These are phyloP conservation scores for Penicillium decumbens DNA, from an alignment of 2,329 filamentous ascomycete species.

Conservation along the genomic window DNA sequence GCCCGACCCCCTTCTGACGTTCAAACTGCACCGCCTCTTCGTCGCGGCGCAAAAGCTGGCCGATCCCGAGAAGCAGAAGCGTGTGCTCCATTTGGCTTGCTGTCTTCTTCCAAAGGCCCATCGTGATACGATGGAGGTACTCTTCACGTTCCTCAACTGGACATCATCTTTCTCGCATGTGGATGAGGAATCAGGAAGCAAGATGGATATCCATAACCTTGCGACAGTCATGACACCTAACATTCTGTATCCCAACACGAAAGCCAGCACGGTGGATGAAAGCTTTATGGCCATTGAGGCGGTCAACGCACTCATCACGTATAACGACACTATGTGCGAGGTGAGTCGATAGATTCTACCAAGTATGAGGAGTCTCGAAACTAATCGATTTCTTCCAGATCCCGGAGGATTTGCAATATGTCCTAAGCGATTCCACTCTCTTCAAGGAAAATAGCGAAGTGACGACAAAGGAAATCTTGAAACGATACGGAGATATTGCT, in stretches of 20 bases:
- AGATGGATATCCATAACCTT: slow-evolving; percentile 98
- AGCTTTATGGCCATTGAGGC: slow-evolving; percentile 92
- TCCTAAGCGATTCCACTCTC: slow-evolving; percentile 75
- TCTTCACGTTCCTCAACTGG: slow-evolving; percentile 97
- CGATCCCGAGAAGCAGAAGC: slow-evolving; percentile 74
- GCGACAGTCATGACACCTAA: slow-evolving; percentile 97
- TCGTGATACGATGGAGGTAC: slow-evolving; percentile 86
- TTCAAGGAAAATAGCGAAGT: slow-evolving; percentile 80
- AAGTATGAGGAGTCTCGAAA: no score
- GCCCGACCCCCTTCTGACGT: slow-evolving; percentile 88
- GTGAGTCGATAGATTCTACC: slow-evolving; percentile 54
- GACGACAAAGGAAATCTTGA: slow-evolving; percentile 95
- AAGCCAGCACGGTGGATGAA: slow-evolving; percentile 70
- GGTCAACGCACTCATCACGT: slow-evolving; percentile 83
- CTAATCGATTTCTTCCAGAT: slow-evolving; percentile 55
- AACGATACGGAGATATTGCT: slow-evolving; percentile 80
- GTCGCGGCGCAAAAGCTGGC: slow-evolving; percentile 82
- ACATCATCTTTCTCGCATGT: slow-evolving; percentile 95
- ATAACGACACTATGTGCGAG: slow-evolving; percentile 95
- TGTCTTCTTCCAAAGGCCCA: slow-evolving; percentile 90
- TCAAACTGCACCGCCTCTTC: slow-evolving; percentile 89
- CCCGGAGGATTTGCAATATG: slow-evolving; percentile 81
- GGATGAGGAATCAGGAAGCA: slow-evolving; percentile 92
- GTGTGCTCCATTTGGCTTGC: slow-evolving; percentile 83
- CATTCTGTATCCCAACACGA: slow-evolving; percentile 70